phyloP scores from a whole-genome alignment of 495 filamentous ascomycete genomes.

The Neohortaea acidophila region DNA sequence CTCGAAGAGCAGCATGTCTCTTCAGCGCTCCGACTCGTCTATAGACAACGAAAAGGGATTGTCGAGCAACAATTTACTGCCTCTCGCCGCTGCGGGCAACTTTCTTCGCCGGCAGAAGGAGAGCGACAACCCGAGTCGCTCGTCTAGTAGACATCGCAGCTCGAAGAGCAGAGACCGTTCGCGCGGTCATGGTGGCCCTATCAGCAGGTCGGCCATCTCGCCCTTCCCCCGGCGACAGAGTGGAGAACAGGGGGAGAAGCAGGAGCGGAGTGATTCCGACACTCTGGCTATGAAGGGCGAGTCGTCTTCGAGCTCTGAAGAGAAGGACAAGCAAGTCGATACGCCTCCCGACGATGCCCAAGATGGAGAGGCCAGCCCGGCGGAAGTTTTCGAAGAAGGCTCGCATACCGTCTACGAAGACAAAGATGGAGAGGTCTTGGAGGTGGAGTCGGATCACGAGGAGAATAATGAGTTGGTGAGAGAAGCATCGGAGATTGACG shows the following conservation, averaged over 20 bases:
- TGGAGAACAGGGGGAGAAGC: conserved; percentile 8
- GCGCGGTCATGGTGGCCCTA: conserved; percentile 70
- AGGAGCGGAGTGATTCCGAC: conserved; percentile 24
- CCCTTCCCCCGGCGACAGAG: conserved; percentile 41
- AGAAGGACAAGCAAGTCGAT: conserved; percentile 21
- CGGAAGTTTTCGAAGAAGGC: conserved; percentile 61
- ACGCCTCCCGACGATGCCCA: no score
- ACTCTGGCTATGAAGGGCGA: conserved; percentile 25
- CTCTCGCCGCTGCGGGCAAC: conserved; percentile 58
- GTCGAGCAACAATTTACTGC: conserved; percentile 54
- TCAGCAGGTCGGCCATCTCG: conserved; percentile 78
- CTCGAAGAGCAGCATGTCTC: conserved; percentile 69
- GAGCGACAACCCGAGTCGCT: conserved; percentile 46
- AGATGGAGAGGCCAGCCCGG: conserved; percentile 3
- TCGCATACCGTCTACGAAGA: conserved; percentile 72
- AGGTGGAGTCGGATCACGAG: conserved; percentile 18
- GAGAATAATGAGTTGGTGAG: conserved; percentile 36
- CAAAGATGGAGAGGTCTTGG: conserved; percentile 70
- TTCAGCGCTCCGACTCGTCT: conserved; percentile 45
- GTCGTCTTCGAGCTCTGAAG: conserved; percentile 13
- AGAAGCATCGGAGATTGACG: conserved; percentile 8
- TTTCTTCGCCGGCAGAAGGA: conserved; percentile 73
- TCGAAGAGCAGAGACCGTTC: conserved; percentile 55
- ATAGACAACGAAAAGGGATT: conserved; percentile 48
- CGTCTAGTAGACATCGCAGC: conserved; percentile 45